Evolutionary conservation across 192 early-diverging fungal genomes (phyloP), one percentile per base, ranked within the genome.

Genomic region (Dissophora globulifera): DNA sequence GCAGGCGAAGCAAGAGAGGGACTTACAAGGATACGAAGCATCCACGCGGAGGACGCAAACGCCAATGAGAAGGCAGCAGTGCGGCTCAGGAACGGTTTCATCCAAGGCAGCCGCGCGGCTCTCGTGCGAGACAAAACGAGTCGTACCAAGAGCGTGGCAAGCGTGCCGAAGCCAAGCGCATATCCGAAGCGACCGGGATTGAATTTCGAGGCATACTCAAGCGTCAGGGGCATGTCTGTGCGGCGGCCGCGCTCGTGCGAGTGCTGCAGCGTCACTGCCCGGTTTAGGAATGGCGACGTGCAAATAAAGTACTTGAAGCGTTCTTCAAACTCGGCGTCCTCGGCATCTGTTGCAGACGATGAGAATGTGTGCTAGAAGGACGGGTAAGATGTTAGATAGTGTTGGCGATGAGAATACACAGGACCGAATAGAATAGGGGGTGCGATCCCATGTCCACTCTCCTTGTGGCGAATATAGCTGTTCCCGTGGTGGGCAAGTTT

Each of bases 241-340:
- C 75, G 80, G 38, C 68, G 67, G 49, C 69, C 60, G 17, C 75
- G 76, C 32, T 82, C 80, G 51, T 82, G 71, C 22, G 75, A 46
- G 26, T 83, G 80, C n/a, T n/a, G n/a, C n/a, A 78, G 38, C 12
- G 82, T 80, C 7, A 67, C 57, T 16, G 31, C 65, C 40, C 83
- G 81, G 50, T 80, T 88, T 3, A 88, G 58, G 22, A 88, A 72
- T 7, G 85, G 82, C 0, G 86, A 88, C 19, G 86, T 88, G 38
- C 82, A 84, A 48, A 88, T 82, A 17, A 86, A 59, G 41, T 88
- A 88, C 48, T 84, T 85, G 69, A 88, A 85, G 2, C 84, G 80
- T 52, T 88, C 86, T 50, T 86, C 83, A 56, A 86, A 88, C 20
- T 81, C 79, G 17, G 69, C 59, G 80, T 88, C 83, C 58, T 86